Base-by-base conservation (phyloP, 2,329 filamentous ascomycete genomes). In the Amphichorda felina region DNA sequence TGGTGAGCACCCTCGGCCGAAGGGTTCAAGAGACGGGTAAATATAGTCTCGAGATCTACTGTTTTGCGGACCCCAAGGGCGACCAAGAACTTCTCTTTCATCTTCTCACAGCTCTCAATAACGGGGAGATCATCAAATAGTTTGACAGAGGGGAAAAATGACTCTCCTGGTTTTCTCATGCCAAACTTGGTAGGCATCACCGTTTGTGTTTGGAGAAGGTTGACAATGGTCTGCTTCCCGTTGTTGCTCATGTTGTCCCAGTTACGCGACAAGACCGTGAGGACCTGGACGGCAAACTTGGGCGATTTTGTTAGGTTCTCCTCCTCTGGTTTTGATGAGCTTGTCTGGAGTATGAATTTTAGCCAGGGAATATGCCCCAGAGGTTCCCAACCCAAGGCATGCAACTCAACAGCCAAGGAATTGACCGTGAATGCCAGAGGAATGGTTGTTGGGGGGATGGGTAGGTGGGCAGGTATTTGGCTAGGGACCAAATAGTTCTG, bases 111-210 rank as follows among this genome's bases (percentile, higher is more conserved):
- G 10, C 75, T 76, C 43, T 79, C 74, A 2, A 96, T 77, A 10
- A 81, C 79, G 0, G 91, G 88, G 13, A 98, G 65, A 52, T 98
- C 91, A 41, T 95, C 87, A 50, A 98, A 98, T 1, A 98, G 65
- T 53, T 86, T 91, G 26, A 98, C 91, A n/a, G 76, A 82, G 2
- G 84, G 77, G 50, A 98, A 95, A 56, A 95, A 98, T 0, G 91
- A 79, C 44, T 96, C 87, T 3, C 66, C 61, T 4, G 91, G 91
- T 45, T 74, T 82, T 46, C 68, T 81, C 88, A 98, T 93, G 7
- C 91, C 91, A 44, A 79, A 60, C 52, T 86, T 95, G 0, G 91
- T 96, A 0, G 91, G 91, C 50, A 98, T 84, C 19, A 94, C 72
- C 0, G 85, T 72, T 34, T 81, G 68, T 2, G 70, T 62, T 36